Percentiles rank a stretch among this genome's conserved stretches.
Conservation (phyloP, 2,329 filamentous ascomycete species). For the Furcasterigmium furcatum region DNA sequence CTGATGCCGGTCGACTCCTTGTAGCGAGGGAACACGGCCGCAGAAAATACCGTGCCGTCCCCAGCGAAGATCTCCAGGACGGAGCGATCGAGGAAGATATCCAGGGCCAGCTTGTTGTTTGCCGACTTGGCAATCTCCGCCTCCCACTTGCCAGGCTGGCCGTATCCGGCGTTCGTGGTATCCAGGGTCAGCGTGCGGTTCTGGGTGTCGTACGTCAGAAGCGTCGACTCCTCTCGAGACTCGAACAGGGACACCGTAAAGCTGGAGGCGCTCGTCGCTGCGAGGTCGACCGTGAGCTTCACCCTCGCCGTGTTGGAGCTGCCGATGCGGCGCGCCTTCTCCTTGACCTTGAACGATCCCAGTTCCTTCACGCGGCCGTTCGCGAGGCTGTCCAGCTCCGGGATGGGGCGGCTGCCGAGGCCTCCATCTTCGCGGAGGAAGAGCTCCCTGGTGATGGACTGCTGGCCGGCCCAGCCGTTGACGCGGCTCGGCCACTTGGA, state of each 20-base stretch:
- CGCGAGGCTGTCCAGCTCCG: slow-evolving; percentile 17
- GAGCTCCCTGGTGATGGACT: slow-evolving; percentile 23
- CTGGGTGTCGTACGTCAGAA: slow-evolving; percentile 16
- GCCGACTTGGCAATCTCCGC: slow-evolving; percentile 13
- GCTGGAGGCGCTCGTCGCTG: slow-evolving; percentile 15
- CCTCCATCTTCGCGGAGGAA: slow-evolving; percentile 21
- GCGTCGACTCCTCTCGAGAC: slow-evolving; percentile 17
- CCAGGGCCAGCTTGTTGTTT: slow-evolving; percentile 17
- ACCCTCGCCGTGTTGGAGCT: slow-evolving; percentile 18
- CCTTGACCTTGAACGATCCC: slow-evolving; percentile 11
- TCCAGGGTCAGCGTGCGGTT: slow-evolving; percentile 20
- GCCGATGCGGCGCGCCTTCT: slow-evolving; percentile 12
- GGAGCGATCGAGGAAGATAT: slow-evolving; percentile 23
- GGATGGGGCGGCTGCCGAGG: slow-evolving; percentile 19
- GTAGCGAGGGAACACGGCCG: slow-evolving; percentile 19
- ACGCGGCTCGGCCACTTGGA: slow-evolving; percentile 20
- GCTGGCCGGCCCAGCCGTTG: slow-evolving; percentile 22
- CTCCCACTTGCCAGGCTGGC: slow-evolving; percentile 20
- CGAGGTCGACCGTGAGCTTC: slow-evolving; percentile 18
- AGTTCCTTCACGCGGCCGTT: slow-evolving; percentile 11
- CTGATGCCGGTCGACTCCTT: slow-evolving; percentile 20
- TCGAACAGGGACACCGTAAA: slow-evolving; percentile 19
- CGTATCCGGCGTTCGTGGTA: slow-evolving; percentile 23
- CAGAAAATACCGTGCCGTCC: slow-evolving; percentile 22
- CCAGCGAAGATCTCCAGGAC: slow-evolving; percentile 22